Base-by-base conservation (phyloP, 306 rosid species). In the Lathyrus tuberosus region DNA sequence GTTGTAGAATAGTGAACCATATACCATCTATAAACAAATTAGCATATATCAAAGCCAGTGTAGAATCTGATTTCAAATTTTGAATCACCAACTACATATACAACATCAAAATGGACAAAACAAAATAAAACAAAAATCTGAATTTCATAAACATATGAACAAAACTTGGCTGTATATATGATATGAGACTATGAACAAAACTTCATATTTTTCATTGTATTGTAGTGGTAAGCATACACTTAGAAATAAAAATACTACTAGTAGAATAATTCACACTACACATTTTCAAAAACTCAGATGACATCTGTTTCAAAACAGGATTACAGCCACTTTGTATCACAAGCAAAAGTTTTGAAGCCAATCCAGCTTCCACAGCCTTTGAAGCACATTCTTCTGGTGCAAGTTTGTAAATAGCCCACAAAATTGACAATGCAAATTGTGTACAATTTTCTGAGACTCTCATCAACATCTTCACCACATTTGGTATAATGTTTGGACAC, bases 171-270 rank as follows among this genome's bases (percentile, higher is more conserved):
- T 57, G 49, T 64, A 65, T 20, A 35, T 8, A 35, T 35, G 40
- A 35, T 0, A 71, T 15, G 40, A 67, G 72, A 43, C 42, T 77
- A 77, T 73, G 72, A 79, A 75, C 83, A 84, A 82, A 67, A 56
- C 12, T 56, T 8, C 33, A 44, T 73, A 41, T 78, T 86, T 86
- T 9, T 87, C 89, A 87, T 79, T 85, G 93, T 65, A 87, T 87
- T 31, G 88, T 85, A 65, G 88, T 87, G 16, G 90, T 81, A 37
- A 87, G 93, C 86, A 85, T 87, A 84, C 90, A 87, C 80, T 87
- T 85, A 79, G 93, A 83, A 67, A 85, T 85, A 81, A 87, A 87
- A 65, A 81, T 31, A 67, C 57, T 64, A 17, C 47, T 65, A 18
- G 93, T 81, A 79, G 88, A 79, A 60, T 83, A 87, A 76, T 85